These are phyloP conservation scores for Ilex asprella DNA, from an alignment of 257 asterid genomes.

Conservation along the genomic window DNA sequence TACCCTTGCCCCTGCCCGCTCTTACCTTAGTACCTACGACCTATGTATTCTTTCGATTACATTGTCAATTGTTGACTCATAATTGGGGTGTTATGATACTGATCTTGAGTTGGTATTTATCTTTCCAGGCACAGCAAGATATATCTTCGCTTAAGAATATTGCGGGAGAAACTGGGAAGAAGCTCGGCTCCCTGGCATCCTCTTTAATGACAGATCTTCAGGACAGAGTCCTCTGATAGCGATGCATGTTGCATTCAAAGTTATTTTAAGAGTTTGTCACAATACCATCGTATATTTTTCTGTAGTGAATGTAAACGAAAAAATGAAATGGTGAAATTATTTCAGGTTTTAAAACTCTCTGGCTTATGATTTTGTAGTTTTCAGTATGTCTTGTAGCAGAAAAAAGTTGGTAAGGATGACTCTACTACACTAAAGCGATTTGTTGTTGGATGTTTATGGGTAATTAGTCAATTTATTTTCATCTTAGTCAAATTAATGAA, in stretches of 20 bases:
- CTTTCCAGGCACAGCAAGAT: conserved; percentile 87
- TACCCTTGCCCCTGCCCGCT: too few relatives aligned
- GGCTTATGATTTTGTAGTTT: too few relatives aligned
- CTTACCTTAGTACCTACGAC: too few relatives aligned
- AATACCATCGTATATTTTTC: conserved; percentile 4
- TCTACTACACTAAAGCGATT: too few relatives aligned
- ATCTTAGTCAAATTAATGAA: too few relatives aligned
- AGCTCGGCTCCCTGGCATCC: conserved; percentile 68
- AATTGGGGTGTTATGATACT: too few relatives aligned
- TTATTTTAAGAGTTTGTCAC: conserved; percentile 20
- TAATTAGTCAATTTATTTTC: too few relatives aligned
- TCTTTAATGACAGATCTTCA: conserved; percentile 71
- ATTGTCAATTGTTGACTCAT: not conserved
- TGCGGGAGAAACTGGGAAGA: conserved; percentile 98
- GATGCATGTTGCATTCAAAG: conserved; percentile 16
- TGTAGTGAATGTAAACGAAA: not conserved
- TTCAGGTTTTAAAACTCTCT: not conserved
- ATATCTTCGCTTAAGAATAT: conserved; percentile 79
- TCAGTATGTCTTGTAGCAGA: too few relatives aligned
- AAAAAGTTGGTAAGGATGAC: too few relatives aligned
- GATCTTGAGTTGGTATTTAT: not conserved
- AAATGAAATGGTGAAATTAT: not conserved
- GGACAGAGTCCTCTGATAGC: conserved; percentile 76
- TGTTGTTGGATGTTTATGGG: too few relatives aligned
- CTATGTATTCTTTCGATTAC: too few relatives aligned